Conservation (phyloP, 208 protist genomes). For the Blastocrithidia nonstop region DNA sequence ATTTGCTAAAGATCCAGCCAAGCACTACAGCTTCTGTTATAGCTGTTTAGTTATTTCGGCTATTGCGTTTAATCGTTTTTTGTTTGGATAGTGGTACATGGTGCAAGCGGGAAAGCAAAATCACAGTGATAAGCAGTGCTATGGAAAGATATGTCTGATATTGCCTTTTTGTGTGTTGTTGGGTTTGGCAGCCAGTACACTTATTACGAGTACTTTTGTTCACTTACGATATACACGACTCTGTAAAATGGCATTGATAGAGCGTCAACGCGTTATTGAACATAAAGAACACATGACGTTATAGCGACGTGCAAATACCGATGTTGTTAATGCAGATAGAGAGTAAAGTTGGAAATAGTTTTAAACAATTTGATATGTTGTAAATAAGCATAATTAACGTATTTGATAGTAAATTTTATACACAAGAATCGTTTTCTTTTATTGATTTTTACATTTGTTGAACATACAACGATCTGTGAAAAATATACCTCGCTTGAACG, state of each 20-base stretch:
- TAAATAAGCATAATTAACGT: too few relatives aligned
- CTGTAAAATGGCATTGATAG: constrained; percentile 12
- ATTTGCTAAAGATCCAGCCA: constrained; percentile 45
- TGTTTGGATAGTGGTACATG: constrained; percentile 56
- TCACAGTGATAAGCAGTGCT: constrained; percentile 12
- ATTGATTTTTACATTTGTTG: too few relatives aligned
- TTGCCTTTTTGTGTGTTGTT: constrained; percentile 33
- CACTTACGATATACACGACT: constrained; percentile 22
- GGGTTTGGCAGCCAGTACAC: constrained; percentile 15
- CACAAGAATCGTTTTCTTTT: too few relatives aligned
- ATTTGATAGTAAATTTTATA: too few relatives aligned
- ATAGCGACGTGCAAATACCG: too few relatives aligned
- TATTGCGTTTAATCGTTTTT: not conserved
- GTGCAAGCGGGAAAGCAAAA: constrained; percentile 21
- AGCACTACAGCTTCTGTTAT: constrained; percentile 45
- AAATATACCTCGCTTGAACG: too few relatives aligned
- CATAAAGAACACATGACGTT: too few relatives aligned
- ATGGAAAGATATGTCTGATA: constrained; percentile 17
- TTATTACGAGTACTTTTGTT: constrained; percentile 16
- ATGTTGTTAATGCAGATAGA: too few relatives aligned
- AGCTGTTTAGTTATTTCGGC: not conserved
- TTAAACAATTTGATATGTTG: too few relatives aligned
- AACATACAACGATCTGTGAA: too few relatives aligned
- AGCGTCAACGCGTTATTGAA: too few relatives aligned
- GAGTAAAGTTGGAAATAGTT: too few relatives aligned